A percentile compares a stretch with the other conserved stretches of the same genome.
These are phyloP conservation scores for Cladobotryum protrusum DNA, from an alignment of 2,329 filamentous ascomycete species.

Conservation along the genomic window DNA sequence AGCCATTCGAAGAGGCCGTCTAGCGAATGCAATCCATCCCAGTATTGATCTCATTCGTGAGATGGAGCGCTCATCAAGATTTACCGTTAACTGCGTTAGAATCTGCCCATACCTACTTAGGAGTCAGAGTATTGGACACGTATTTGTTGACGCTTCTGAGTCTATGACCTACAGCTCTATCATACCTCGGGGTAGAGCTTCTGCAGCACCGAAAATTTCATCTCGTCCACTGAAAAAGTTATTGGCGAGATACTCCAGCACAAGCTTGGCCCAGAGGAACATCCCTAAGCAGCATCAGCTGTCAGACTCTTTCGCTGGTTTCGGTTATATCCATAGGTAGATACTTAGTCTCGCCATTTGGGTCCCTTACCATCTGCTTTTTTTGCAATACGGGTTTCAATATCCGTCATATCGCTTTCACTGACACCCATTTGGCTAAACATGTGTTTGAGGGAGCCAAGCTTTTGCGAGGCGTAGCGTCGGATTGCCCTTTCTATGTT, in stretches of 20 bases:
- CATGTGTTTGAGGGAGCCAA: not conserved
- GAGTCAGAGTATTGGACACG: not conserved
- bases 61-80: slow-evolving; percentile 22
- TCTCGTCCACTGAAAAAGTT: slow-evolving; percentile 23
- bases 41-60: slow-evolving; percentile 23
- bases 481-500: not conserved
- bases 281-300: slow-evolving; percentile 22
- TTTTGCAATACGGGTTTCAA: slow-evolving; percentile 11
- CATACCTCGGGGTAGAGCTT: slow-evolving; percentile 20
- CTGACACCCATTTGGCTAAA: slow-evolving; percentile 8
- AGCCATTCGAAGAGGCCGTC: slow-evolving; percentile 25
- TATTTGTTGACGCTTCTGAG: not conserved
- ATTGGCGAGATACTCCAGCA: slow-evolving; percentile 26
- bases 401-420: slow-evolving; percentile 13
- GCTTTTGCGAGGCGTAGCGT: not conserved
- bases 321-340: too few species aligned
- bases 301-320: not conserved
- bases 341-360: too few species aligned
- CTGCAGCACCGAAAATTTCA: slow-evolving; percentile 16
- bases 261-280: slow-evolving; percentile 31
- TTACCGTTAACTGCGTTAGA: slow-evolving; percentile 17
- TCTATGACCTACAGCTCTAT: slow-evolving; percentile 2
- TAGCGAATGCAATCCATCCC: slow-evolving; percentile 32
- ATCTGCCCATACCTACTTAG: slow-evolving; percentile 24
- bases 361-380: slow-evolving; percentile 23